Evolutionary conservation across 169 alveolate genomes (phyloP), one percentile per base, ranked within the genome.

Genomic region (Plasmodium falciparum): DNA sequence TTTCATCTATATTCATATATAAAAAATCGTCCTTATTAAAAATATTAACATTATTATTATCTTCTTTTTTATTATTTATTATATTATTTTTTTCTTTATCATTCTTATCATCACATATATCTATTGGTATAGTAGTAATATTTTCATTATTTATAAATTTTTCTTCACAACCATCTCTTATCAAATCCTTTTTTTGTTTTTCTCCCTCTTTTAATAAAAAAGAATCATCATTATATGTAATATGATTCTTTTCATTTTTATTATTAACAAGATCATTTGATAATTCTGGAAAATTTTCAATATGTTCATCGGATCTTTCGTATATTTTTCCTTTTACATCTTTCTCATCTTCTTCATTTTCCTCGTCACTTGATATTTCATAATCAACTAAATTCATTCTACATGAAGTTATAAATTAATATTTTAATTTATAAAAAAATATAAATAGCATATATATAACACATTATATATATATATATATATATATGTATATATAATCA

Each of bases 361-460:
- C 91, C 1, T 83, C 91, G 20, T 83, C 91, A 54, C 83, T 83
- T 49, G 91, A 83, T 69, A 83, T 22, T 69, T 83, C 91, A 62
- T 83, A 83, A 33, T 83, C 91, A 24, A 83, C 91, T 63, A 83
- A 83, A 58, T 69, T 83, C 91, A 83, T 83, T 72, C 73, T 67
- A 67, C 7, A 39, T 20, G 12, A n/a, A 54, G 49, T 61, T 22
- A 47, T 45, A 61, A 56, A 73, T 39, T 39, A 39, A 39, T 39
- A 39, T 39, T 39, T 22, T 11, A 12, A 29, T 5, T 45, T 13
- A 3, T 54, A 73, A n/a, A 22, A 13, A 26, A 13, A 15, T 62
- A 20, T 26, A 26, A 26, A 24, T 50, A 43, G 22, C 22, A 24
- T 52, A 39, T 69, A 39, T 29, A 50, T 59, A 11, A 15, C 3